Evolutionary conservation across 108 stramenopile genomes (phyloP), one percentile per base, ranked within the genome.

Genomic region (Cyclotella cryptica): DNA sequence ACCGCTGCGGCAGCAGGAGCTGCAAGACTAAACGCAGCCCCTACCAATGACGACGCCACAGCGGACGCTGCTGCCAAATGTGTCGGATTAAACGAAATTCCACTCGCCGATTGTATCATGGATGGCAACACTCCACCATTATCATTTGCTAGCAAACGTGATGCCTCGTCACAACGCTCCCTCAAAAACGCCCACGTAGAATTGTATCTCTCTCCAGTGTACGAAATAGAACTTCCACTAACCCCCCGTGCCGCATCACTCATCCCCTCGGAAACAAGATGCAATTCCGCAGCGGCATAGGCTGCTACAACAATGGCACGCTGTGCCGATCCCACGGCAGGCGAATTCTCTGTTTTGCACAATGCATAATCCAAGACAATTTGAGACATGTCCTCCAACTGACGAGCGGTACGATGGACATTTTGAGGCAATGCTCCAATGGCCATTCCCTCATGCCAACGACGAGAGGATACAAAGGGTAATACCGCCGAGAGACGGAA

Each of bases 391-490:
- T 85, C 72, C 46, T 93, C 83, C 26, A 96, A 66, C 27, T 83
- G 86, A 43, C 65, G 71, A 10, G 91, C 84, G 1, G 90, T 89
- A 24, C 68, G 46, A 53, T 66, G 19, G 78, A 90, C 65, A 74
- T 89, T 80, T 70, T 70, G 75, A 1, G 83, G 81, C 29, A 92
- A 57, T 0, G 88, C 81, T 17, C 95, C 93, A 71, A 96, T 61
- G 1, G 95, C 95, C 92, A 96, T 93, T 18, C 85, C 93, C 52
- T 91, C 82, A 58, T 93, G 93, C 95, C 95, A 96, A 74, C 84
- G 74, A 27, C 71, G 51, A 45, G 71, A 65, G 18, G 69, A 39
- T 2, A 92, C 71, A 53, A 70, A 87, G 7, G 86, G 86, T 35
- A 75, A 10, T 0, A 85, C 83, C 69, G 79, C 79, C n/a, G 77